A percentile compares a stretch with the other conserved stretches of the same genome.
Evolutionary conservation across 129 eudicot species (phyloP).

Genomic region (Artemisia annua): DNA sequence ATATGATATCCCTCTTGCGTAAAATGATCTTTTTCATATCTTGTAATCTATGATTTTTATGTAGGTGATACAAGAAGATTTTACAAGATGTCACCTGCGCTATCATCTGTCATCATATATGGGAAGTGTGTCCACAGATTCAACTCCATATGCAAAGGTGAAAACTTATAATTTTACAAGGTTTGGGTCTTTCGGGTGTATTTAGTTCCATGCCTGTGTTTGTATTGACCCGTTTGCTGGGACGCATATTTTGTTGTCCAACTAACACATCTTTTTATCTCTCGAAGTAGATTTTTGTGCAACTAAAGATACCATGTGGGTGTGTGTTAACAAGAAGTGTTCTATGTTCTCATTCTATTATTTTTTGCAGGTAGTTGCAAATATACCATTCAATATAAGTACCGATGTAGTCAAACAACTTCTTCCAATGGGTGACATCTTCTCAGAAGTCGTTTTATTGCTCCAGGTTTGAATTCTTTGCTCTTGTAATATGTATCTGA

Average conservation of each 20-base stretch:
- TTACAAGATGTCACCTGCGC: constrained; percentile 73
- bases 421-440: constrained; percentile 98
- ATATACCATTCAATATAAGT: constrained; percentile 93
- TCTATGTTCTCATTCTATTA: neutral
- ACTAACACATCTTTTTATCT: too few species aligned
- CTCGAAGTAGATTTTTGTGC: neutral
- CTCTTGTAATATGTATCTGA: constrained; percentile 2
- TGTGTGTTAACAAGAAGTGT: neutral
- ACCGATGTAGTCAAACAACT: constrained; percentile 88
- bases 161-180: constrained; percentile 1
- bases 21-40: neutral
- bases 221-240: too few species aligned
- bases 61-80: constrained; percentile 89
- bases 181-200: too few species aligned
- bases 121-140: constrained; percentile 38
- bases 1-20: neutral
- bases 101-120: constrained; percentile 65
- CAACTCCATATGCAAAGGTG: constrained; percentile 68
- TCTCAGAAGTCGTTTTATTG: constrained; percentile 92
- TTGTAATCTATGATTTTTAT: constrained; percentile 4
- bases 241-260: too few species aligned
- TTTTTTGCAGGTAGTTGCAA: constrained; percentile 78
- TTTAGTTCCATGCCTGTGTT: too few species aligned
- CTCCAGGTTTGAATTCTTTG: constrained; percentile 66
- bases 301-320: neutral